Conservation (phyloP, 495 filamentous ascomycete species). For the Neurospora hispaniola region DNA sequence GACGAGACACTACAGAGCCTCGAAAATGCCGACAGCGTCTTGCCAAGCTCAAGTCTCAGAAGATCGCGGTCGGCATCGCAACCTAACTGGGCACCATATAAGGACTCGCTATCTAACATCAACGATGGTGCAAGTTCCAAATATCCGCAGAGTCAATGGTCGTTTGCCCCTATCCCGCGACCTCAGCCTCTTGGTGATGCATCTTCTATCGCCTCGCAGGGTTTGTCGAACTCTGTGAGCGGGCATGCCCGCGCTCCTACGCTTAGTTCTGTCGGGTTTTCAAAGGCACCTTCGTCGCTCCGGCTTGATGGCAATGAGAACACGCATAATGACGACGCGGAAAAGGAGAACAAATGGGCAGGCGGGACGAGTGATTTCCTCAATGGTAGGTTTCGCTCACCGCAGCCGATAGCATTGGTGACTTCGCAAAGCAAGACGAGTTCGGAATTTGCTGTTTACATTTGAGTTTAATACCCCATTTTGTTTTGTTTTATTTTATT, state of each 20-base stretch:
- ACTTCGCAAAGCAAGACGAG: slow-evolving; percentile 6
- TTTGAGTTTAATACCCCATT: slow-evolving; percentile 2
- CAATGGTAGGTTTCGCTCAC: neutral
- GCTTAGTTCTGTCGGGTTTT: neutral
- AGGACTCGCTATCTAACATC: slow-evolving; percentile 11
- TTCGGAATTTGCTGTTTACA: slow-evolving; percentile 19
- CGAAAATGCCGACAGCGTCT: neutral
- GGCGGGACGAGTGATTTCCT: neutral
- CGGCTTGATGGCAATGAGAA: neutral
- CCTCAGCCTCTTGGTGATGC: neutral
- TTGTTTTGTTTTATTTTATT: neutral
- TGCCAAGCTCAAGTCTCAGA: neutral
- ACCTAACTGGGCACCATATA: slow-evolving; percentile 11
- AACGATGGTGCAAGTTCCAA: neutral
- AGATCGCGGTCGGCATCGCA: neutral
- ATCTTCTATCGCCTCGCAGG: neutral
- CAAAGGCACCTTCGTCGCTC: neutral
- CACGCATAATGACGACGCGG: neutral
- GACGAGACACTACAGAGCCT: neutral
- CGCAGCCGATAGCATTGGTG: slow-evolving; percentile 1
- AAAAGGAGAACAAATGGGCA: neutral
- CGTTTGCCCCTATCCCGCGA: neutral
- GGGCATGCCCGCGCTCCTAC: neutral
- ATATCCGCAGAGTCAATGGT: neutral
- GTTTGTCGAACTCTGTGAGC: neutral